phyloP scores from a whole-genome alignment of 139 green algal species.

The Chlamydomonas schloesseri region DNA sequence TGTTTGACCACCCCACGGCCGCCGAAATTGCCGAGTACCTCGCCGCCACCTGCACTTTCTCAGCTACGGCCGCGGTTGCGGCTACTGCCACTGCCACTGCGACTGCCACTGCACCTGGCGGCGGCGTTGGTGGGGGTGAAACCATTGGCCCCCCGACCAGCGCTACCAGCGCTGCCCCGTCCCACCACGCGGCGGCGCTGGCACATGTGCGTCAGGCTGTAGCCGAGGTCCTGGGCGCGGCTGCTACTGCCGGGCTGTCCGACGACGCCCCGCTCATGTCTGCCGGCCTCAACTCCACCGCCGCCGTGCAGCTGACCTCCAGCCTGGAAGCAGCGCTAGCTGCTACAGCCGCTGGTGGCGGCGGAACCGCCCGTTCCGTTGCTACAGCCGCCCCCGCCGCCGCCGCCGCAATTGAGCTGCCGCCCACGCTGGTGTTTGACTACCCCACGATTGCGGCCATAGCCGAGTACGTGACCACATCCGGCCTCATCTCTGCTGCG shows the following conservation, averaged over 20 bases:
- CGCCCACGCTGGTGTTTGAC: slow-evolving; percentile 72
- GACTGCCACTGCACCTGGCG: no score
- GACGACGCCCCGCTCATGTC: slow-evolving; percentile 38
- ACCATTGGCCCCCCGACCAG: no score
- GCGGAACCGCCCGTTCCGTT: no score
- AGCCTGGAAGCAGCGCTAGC: slow-evolving; percentile 54
- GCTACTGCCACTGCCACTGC: slow-evolving; percentile 62
- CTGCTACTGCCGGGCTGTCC: not conserved
- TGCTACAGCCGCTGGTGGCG: not conserved
- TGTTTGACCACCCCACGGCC: slow-evolving; percentile 75
- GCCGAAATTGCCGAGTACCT: slow-evolving; percentile 63
- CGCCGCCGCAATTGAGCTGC: slow-evolving; percentile 29
- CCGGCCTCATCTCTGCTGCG: not conserved
- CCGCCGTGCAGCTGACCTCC: slow-evolving; percentile 65
- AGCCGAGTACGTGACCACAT: slow-evolving; percentile 48
- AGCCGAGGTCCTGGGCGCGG: not conserved
- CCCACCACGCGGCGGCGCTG: not conserved
- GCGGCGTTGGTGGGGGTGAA: no score
- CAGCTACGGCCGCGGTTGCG: no score
- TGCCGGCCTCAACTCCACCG: slow-evolving; percentile 58
- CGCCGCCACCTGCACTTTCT: not conserved
- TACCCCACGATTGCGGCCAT: slow-evolving; percentile 71
- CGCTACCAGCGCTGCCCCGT: no score
- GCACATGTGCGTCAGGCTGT: slow-evolving; percentile 8
- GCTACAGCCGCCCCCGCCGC: no score